Conservation (phyloP, 2,329 filamentous ascomycete genomes). For the Monosporascus cannonballus region DNA sequence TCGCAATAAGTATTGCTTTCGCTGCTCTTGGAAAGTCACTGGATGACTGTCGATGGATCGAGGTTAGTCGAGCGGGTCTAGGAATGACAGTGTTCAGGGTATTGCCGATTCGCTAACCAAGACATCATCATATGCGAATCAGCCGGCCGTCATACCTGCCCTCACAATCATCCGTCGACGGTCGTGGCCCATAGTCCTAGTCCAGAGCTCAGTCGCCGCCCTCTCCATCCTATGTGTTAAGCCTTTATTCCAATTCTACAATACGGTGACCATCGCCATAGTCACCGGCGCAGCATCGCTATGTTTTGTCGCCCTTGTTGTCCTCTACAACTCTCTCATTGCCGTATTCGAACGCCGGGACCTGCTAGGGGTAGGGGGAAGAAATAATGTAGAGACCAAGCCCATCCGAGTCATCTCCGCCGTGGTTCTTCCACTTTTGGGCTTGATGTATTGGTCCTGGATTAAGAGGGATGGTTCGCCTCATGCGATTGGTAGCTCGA, state of each 20-base stretch:
- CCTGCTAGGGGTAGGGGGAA: not conserved
- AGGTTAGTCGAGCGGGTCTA: not conserved
- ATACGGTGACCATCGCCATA: not conserved
- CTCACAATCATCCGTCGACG: not conserved
- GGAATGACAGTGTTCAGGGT: not conserved
- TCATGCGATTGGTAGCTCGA: not conserved
- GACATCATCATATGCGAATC: not conserved
- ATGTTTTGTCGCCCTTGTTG: not conserved
- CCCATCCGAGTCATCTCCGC: not conserved
- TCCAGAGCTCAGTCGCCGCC: not conserved
- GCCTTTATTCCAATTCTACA: not conserved
- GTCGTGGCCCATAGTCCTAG: not conserved
- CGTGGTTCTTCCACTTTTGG: not conserved
- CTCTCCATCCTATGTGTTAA: not conserved
- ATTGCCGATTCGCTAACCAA: not conserved
- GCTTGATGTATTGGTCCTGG: not conserved
- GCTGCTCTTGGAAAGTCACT: not conserved
- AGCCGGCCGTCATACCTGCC: not conserved
- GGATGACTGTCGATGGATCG: not conserved
- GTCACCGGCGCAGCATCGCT: not conserved
- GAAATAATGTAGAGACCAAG: not conserved
- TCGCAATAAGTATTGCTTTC: not conserved
- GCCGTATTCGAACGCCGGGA: not conserved
- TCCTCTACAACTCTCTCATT: not conserved
- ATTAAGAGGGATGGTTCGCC: not conserved